Conservation (phyloP, 176 grass and related monocot genomes). For the Musa beccarii region DNA sequence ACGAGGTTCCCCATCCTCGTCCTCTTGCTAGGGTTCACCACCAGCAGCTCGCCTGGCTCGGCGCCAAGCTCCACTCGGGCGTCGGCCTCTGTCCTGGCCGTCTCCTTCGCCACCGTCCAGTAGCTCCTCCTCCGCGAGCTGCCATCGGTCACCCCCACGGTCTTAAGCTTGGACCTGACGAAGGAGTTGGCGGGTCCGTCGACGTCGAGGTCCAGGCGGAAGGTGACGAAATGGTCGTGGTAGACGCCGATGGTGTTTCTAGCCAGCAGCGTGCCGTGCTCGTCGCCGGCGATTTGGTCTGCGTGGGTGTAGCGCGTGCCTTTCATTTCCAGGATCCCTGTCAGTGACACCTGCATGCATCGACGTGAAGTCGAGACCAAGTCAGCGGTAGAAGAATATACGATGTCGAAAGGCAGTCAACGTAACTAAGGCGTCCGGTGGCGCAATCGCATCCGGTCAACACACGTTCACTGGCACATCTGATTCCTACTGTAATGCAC, state of each 20-base stretch:
- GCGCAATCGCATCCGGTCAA: too few relatives aligned
- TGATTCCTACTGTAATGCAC: too few relatives aligned
- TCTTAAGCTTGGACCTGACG: conserved; percentile 41
- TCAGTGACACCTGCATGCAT: conserved; percentile 39
- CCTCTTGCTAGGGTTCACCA: conserved; percentile 56
- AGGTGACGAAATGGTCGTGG: conserved; percentile 84
- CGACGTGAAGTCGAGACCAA: background rate
- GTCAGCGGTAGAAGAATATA: background rate
- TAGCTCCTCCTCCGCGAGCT: conserved; percentile 48
- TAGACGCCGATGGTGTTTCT: conserved; percentile 71
- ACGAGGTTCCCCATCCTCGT: conserved; percentile 51
- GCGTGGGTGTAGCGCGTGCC: conserved; percentile 38
- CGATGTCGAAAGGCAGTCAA: too few relatives aligned
- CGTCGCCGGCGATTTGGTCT: conserved; percentile 33
- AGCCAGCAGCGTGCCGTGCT: conserved; percentile 44
- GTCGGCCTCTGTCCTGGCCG: conserved; percentile 50
- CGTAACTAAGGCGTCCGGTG: too few relatives aligned
- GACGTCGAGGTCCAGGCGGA: conserved; percentile 65
- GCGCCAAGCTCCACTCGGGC: conserved; percentile 30
- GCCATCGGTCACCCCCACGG: conserved; percentile 1
- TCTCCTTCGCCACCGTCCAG: conserved; percentile 60
- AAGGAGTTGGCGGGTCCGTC: conserved; percentile 78
- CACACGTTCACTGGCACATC: too few relatives aligned
- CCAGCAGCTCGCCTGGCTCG: conserved; percentile 33
- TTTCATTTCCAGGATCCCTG: conserved; percentile 55